Evolutionary conservation across 2,329 filamentous ascomycete genomes (phyloP).

Genomic region (Hymenoscyphus repandus): DNA sequence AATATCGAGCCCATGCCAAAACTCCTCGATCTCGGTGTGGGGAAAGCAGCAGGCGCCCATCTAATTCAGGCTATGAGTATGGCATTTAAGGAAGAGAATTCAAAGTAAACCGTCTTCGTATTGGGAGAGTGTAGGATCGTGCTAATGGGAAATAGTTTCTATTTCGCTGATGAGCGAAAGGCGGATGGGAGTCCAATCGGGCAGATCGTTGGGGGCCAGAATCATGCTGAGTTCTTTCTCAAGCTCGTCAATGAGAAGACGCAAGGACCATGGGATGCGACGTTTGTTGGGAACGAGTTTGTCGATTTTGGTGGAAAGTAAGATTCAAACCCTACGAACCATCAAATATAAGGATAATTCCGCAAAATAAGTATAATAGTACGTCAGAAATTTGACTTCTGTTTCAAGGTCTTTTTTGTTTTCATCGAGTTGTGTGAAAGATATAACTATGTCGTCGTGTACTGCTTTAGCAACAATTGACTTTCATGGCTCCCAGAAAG

Average conservation of each 20-base stretch:
- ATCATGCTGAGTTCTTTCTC: slow-evolving; percentile 36
- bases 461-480: no score
- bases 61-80: slow-evolving; percentile 32
- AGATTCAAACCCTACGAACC: no score
- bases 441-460: no score
- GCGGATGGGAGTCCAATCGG: slow-evolving; percentile 33
- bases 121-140: neutral
- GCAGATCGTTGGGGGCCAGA: slow-evolving; percentile 34
- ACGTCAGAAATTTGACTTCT: no score
- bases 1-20: slow-evolving; percentile 31
- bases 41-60: slow-evolving; percentile 34
- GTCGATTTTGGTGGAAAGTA: slow-evolving; percentile 1
- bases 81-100: slow-evolving; percentile 34
- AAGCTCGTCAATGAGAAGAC: slow-evolving; percentile 33
- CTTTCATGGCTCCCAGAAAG: no score
- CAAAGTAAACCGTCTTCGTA: slow-evolving; percentile 23
- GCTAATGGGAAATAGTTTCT: slow-evolving; percentile 34
- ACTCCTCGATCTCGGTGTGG: slow-evolving; percentile 35
- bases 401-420: no score
- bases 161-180: slow-evolving; percentile 45
- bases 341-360: no score
- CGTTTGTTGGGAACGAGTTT: slow-evolving; percentile 35
- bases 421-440: no score
- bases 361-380: no score
- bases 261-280: slow-evolving; percentile 41